phyloP scores from a whole-genome alignment of 805 yeast species.

The Schwanniomyces sp. region DNA sequence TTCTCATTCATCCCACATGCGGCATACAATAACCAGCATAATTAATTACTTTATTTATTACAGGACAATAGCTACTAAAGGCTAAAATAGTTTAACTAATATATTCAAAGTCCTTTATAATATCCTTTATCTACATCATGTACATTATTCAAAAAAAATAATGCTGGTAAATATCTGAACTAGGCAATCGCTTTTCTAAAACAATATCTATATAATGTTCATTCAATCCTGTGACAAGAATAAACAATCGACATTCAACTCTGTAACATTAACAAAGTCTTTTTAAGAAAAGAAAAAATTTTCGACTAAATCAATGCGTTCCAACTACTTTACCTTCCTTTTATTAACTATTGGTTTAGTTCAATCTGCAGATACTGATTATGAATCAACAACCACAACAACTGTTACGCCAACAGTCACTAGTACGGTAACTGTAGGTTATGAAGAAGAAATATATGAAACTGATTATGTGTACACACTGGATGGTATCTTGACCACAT shows the following conservation, averaged over 20 bases:
- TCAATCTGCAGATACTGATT: conserved; percentile 10
- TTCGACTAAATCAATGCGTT: background rate
- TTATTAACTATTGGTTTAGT: conserved; percentile 8
- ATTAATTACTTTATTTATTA: background rate
- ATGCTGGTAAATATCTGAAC: background rate
- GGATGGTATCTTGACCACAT: conserved; percentile 30
- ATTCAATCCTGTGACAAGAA: background rate
- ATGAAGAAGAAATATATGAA: conserved; percentile 22
- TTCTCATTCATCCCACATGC: background rate
- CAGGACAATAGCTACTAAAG: background rate
- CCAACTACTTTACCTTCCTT: conserved; percentile 10
- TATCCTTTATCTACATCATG: background rate
- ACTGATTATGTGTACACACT: conserved; percentile 31
- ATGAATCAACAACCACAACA: conserved; percentile 18
- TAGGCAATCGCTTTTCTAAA: background rate
- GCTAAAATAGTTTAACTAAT: background rate
- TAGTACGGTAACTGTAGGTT: conserved; percentile 26
- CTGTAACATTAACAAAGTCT: background rate
- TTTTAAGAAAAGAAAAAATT: background rate
- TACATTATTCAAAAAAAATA: background rate
- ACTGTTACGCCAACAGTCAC: conserved; percentile 32
- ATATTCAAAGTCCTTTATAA: background rate
- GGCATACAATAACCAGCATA: background rate
- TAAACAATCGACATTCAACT: background rate
- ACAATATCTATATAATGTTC: background rate